Evolutionary conservation across 2,329 filamentous ascomycete genomes (phyloP), one percentile per base, ranked within the genome.

Genomic region (Ceratocystis cacaofunesta): DNA sequence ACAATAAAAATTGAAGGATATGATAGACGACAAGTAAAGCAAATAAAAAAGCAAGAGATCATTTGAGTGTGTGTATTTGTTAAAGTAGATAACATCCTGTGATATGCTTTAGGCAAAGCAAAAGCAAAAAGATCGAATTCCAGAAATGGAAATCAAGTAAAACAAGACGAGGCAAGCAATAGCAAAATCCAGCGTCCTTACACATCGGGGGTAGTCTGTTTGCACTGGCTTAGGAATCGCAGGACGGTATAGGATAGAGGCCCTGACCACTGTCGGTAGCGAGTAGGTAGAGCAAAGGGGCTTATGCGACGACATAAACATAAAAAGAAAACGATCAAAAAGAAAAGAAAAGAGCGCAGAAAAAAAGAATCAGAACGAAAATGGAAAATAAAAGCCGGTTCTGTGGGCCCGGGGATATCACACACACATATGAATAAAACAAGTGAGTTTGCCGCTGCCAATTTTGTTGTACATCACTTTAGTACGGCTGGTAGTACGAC

Each of bases 401-500:
- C 64, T 64, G 61, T 61, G 28, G 25, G 55, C 61, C 50, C 63
- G 30, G 63, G n/a, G 25, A 28, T 58, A 60, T 44, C 25, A 60
- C 28, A 58, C 55, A 58, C 55, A 36, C 28, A 58, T 36, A 58
- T 32, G 55, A 58, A 58, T 32, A 58, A 12, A 32, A 36, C 17
- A 30, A 30, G 15, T 10, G 12, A 30, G 55, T 30, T 58, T 58
- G 55, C 28, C 7, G 55, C 28, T 17, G 5, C 55, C 28, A 17
- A 17, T 36, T 28, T 7, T 32, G 32, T 17, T n/a, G 28, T 19
- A 57, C 46, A n/a, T 25, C 22, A 28, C 22, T 25, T 28, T 46
- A 67, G 44, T 65, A 67, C 48, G 28, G 15, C 3, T 6, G 30
- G 41, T 65, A 65, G 30, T 65, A 67, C 19, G 28, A 17, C 28